phyloP scores from a whole-genome alignment of 139 green algal species.

The Tetradesmus obliquus region DNA sequence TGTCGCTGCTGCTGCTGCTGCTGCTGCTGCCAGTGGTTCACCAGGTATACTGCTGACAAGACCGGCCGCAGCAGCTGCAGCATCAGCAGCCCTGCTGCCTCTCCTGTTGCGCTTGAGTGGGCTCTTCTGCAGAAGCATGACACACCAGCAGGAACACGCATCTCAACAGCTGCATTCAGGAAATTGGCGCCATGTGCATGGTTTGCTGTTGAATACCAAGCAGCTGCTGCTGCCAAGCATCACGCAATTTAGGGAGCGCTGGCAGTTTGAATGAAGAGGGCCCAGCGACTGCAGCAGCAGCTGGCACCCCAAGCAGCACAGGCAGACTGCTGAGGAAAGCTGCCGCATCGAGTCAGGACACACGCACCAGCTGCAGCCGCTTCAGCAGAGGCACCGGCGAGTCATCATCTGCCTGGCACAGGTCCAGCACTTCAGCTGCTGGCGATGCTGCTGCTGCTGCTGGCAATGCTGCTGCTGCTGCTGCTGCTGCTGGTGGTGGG shows the following conservation, averaged over 20 bases:
- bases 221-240: no score
- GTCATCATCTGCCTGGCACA: background rate
- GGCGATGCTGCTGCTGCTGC: background rate
- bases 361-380: constrained; percentile 14
- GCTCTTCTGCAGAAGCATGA: background rate
- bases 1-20: background rate
- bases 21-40: background rate
- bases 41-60: background rate
- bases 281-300: background rate
- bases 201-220: no score
- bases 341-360: background rate
- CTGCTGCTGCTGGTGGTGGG: background rate
- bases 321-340: background rate
- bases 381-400: constrained; percentile 14
- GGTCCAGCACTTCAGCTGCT: background rate
- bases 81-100: background rate
- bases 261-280: no score
- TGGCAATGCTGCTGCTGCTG: background rate
- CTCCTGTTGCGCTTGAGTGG: background rate
- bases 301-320: background rate
- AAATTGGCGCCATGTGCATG: background rate
- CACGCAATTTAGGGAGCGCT: no score
- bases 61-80: background rate
- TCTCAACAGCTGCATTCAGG: background rate
- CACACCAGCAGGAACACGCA: background rate